phyloP scores from a whole-genome alignment of 768 basidiomycete species.

The Chalciporus sphaerocephalus region DNA sequence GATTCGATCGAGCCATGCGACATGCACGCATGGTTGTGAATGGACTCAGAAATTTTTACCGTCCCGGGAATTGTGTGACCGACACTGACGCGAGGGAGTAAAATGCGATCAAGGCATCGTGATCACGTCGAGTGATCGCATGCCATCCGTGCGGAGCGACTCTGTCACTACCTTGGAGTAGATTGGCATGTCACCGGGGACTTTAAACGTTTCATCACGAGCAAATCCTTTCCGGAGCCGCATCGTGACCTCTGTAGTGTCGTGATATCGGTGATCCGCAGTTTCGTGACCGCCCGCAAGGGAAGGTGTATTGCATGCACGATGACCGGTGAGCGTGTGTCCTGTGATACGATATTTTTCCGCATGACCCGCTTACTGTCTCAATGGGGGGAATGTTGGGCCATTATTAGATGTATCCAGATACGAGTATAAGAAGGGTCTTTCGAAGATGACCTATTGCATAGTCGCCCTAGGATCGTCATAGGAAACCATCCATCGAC shows the following conservation, averaged over 20 bases:
- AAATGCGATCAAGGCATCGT: no score
- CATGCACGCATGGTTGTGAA: no score
- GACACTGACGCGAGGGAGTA: no score
- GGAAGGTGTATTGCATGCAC: not conserved
- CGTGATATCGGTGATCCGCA: no score
- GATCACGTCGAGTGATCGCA: no score
- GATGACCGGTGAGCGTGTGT: not conserved
- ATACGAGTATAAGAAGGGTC: constrained; percentile 4
- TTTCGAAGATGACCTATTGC: not conserved
- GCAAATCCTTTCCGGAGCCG: no score
- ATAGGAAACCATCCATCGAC: not conserved
- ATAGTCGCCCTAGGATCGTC: not conserved
- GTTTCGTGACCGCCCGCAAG: not conserved
- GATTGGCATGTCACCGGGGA: no score
- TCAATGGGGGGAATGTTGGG: not conserved
- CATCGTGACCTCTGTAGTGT: not conserved
- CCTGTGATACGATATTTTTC: constrained; percentile 1
- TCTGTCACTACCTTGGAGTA: no score
- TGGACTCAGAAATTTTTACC: no score
- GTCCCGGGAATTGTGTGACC: no score
- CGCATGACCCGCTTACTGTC: not conserved
- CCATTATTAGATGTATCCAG: not conserved
- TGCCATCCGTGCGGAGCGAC: no score
- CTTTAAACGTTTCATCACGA: no score
- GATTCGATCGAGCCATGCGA: not conserved